Evolutionary conservation across 2,329 filamentous ascomycete genomes (phyloP).

Genomic region (Fusarium burgessii): DNA sequence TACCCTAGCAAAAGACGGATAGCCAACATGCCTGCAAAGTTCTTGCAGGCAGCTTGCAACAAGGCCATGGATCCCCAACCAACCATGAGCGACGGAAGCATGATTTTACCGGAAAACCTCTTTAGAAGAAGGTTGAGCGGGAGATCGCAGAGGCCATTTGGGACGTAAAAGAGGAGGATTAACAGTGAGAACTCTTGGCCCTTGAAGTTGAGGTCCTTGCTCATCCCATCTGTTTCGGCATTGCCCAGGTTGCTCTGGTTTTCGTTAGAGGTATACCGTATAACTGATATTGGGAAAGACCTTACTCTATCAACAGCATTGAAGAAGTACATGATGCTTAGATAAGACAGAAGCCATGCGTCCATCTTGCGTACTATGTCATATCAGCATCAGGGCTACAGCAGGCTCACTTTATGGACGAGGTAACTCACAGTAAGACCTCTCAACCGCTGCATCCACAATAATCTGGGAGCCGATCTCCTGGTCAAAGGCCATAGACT

Average conservation of each 20-base stretch:
- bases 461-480: background rate
- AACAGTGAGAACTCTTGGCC: conserved; percentile 59
- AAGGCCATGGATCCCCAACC: conserved; percentile 59
- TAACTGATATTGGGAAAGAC: no score
- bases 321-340: conserved; percentile 10
- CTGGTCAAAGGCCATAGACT: background rate
- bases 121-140: conserved; percentile 48
- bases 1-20: conserved; percentile 5
- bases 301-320: conserved; percentile 11
- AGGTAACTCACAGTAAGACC: background rate
- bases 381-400: background rate
- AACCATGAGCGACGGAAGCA: conserved; percentile 55
- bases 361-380: conserved; percentile 2
- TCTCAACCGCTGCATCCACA: background rate
- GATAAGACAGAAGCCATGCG: conserved; percentile 8
- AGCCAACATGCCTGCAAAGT: conserved; percentile 53
- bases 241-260: conserved; percentile 59
- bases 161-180: conserved; percentile 63
- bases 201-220: conserved; percentile 54
- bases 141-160: conserved; percentile 48
- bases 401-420: no score
- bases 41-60: conserved; percentile 57
- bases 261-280: background rate
- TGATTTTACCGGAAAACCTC: conserved; percentile 52
- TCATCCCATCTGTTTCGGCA: conserved; percentile 61